phyloP scores from a whole-genome alignment of 2,329 filamentous ascomycete genomes.

The Botrytis hyacinthi region DNA sequence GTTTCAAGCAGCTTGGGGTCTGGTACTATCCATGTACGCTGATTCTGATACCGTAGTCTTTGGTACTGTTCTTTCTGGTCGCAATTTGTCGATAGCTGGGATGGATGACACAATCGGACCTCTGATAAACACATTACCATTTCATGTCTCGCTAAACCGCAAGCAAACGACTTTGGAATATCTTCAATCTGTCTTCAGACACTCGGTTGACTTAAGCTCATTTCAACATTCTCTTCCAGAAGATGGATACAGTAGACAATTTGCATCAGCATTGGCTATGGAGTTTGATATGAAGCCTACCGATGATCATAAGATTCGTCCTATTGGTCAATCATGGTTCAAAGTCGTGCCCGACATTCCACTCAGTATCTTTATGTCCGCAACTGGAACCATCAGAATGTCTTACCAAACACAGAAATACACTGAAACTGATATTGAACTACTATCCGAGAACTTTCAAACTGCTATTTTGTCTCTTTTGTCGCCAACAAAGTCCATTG shows the following conservation, averaged over 20 bases:
- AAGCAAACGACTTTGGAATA: constrained; percentile 6
- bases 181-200: constrained; percentile 16
- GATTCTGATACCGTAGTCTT: constrained; percentile 39
- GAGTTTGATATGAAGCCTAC: constrained; percentile 7
- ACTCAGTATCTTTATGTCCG: constrained; percentile 12
- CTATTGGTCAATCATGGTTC: constrained; percentile 6
- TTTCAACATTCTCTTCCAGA: constrained; percentile 20
- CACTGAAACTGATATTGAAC: neutral
- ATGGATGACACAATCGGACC: constrained; percentile 39
- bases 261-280: constrained; percentile 16
- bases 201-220: constrained; percentile 12
- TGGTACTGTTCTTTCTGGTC: constrained; percentile 41
- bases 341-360: constrained; percentile 11
- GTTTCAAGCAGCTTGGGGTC: constrained; percentile 42
- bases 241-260: constrained; percentile 19
- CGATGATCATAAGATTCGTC: neutral
- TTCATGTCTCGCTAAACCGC: constrained; percentile 14
- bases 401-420: constrained; percentile 11
- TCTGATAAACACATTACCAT: constrained; percentile 22
- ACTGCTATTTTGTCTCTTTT: constrained; percentile 10
- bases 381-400: constrained; percentile 16
- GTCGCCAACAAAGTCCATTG: neutral
- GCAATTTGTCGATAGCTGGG: constrained; percentile 38
- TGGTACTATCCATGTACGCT: constrained; percentile 37
- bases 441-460: neutral